These are phyloP conservation scores for Talaromyces piceae DNA, from an alignment of 2,329 filamentous ascomycete species.

Conservation along the genomic window DNA sequence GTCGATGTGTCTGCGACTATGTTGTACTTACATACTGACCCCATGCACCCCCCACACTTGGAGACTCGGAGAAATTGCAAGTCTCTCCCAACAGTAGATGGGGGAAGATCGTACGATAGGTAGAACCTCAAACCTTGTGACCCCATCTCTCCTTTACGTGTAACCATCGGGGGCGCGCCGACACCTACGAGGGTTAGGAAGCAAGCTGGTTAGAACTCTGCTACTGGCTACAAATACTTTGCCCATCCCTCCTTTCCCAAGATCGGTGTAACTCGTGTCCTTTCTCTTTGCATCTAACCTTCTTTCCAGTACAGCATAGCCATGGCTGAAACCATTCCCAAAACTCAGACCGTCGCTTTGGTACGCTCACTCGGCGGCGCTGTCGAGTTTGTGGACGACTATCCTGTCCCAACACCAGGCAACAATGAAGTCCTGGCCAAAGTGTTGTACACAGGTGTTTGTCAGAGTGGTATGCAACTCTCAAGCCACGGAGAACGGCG, in stretches of 20 bases:
- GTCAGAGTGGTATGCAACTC: constrained; percentile 33
- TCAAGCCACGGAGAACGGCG: neutral
- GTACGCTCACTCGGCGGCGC: constrained; percentile 34
- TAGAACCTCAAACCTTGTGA: neutral
- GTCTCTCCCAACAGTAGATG: neutral
- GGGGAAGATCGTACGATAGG: neutral
- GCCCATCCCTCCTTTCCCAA: neutral
- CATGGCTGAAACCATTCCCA: constrained; percentile 11
- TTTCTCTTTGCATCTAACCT: neutral
- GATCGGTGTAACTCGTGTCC: neutral
- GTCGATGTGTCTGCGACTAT: too few species aligned
- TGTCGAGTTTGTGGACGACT: constrained; percentile 35
- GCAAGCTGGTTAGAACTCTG: neutral
- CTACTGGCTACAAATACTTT: neutral
- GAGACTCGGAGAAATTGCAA: neutral
- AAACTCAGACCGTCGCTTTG: constrained; percentile 34
- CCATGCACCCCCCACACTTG: too few species aligned
- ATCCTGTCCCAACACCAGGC: constrained; percentile 34
- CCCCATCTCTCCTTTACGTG: neutral
- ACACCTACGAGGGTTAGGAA: neutral
- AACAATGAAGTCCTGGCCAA: constrained; percentile 39
- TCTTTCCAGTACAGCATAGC: neutral
- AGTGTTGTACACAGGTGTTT: constrained; percentile 40
- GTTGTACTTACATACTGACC: too few species aligned
- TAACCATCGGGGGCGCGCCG: neutral